Evolutionary conservation across 495 filamentous ascomycete genomes (phyloP).

Genomic region (Lasiosphaeria miniovina): DNA sequence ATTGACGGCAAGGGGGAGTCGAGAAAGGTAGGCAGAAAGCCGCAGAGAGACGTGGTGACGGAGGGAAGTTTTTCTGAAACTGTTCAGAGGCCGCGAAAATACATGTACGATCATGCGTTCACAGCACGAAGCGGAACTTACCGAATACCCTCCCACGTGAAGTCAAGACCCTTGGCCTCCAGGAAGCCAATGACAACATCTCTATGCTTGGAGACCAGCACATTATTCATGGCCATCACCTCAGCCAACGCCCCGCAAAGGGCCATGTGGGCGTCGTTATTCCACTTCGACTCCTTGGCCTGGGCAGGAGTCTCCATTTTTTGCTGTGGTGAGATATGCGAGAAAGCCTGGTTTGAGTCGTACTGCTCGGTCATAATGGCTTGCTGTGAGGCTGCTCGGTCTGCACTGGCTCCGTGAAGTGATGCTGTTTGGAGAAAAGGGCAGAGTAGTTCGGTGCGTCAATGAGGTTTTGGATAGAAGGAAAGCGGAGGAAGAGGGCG

Average conservation of each 20-base stretch:
- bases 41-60: not conserved
- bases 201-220: slow-evolving; percentile 17
- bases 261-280: slow-evolving; percentile 23
- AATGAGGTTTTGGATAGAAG: too few species aligned
- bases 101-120: not conserved
- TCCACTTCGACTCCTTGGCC: slow-evolving; percentile 25
- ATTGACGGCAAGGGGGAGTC: too few species aligned
- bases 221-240: slow-evolving; percentile 7
- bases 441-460: too few species aligned
- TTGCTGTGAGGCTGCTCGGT: too few species aligned
- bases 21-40: not conserved
- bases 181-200: slow-evolving; percentile 25
- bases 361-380: too few species aligned
- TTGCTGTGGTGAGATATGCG: not conserved
- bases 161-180: slow-evolving; percentile 22
- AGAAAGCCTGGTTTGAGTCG: not conserved
- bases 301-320: not conserved
- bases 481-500: too few species aligned
- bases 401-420: too few species aligned
- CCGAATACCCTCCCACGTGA: slow-evolving; percentile 36
- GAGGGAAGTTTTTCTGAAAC: not conserved
- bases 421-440: too few species aligned
- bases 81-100: slow-evolving; percentile 4
- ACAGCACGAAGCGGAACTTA: slow-evolving; percentile 19
- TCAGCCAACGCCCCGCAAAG: slow-evolving; percentile 27